Percentiles rank a stretch among this genome's conserved stretches.
Evolutionary conservation across 2,329 filamentous ascomycete species (phyloP).

Genomic region (Aspergillus uvarum): DNA sequence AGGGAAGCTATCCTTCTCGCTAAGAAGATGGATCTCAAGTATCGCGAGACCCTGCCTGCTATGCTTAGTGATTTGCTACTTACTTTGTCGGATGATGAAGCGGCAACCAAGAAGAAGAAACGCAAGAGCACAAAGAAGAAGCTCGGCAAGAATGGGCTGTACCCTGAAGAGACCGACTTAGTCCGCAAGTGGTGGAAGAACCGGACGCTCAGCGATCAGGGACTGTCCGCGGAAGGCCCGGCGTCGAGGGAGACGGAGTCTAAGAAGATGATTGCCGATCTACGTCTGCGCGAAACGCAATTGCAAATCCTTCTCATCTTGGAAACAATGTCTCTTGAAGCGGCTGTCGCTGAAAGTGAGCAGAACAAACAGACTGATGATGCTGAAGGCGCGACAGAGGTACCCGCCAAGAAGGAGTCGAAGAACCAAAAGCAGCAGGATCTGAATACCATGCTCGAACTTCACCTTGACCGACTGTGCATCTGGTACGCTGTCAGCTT

Average conservation of each 20-base stretch:
- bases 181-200: conserved; percentile 49
- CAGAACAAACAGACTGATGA: conserved; percentile 20
- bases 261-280: conserved; percentile 43
- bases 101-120: conserved; percentile 24
- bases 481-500: conserved; percentile 52
- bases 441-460: conserved; percentile 45
- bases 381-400: conserved; percentile 12
- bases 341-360: conserved; percentile 18
- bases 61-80: conserved; percentile 40
- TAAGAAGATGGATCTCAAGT: conserved; percentile 51
- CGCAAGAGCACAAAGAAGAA: conserved; percentile 43
- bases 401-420: conserved; percentile 21
- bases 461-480: conserved; percentile 50
- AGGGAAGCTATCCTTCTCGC: conserved; percentile 44
- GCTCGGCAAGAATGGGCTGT: conserved; percentile 49
- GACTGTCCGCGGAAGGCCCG: conserved; percentile 21
- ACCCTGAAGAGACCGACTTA: conserved; percentile 45
- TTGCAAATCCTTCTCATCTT: conserved; percentile 52
- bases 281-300: conserved; percentile 50
- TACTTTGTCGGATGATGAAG: conserved; percentile 38
- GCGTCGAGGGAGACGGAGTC: conserved; percentile 37
- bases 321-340: conserved; percentile 48
- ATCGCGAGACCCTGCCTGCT: conserved; percentile 45
- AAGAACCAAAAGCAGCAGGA: conserved; percentile 44
- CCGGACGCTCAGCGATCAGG: conserved; percentile 31